Evolutionary conservation across 1,139 yeast genomes (phyloP).

Genomic region (Saccharomycopsis crataegensis): DNA sequence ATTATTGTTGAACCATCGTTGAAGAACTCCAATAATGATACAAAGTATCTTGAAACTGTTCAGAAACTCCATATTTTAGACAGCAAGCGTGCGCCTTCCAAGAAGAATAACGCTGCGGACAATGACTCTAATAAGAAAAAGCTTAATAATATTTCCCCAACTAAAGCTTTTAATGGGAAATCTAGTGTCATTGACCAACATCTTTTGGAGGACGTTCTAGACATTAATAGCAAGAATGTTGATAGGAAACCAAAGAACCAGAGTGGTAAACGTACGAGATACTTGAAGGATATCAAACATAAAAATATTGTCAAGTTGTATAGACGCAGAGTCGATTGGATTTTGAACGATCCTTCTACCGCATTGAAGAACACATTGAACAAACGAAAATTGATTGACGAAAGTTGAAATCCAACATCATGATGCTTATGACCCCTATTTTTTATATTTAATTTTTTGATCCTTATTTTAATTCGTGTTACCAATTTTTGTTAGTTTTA

Average conservation of each 20-base stretch:
- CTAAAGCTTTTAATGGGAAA: neutral
- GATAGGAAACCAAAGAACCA: neutral
- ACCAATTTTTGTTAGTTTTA: neutral
- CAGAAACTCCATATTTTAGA: neutral
- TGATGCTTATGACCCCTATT: neutral
- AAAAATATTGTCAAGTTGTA: slow-evolving; percentile 12
- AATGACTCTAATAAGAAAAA: neutral
- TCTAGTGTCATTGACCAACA: neutral
- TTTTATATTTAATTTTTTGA: neutral
- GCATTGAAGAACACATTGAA: slow-evolving; percentile 3
- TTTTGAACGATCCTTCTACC: slow-evolving; percentile 2
- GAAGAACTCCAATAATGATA: neutral
- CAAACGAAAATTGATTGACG: slow-evolving; percentile 3
- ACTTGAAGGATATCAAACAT: slow-evolving; percentile 9
- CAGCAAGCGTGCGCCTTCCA: neutral
- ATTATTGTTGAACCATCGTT: neutral
- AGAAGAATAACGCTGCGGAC: neutral
- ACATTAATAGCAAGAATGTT: neutral
- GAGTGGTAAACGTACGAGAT: neutral
- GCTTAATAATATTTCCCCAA: neutral
- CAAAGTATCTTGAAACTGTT: neutral
- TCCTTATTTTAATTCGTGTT: neutral
- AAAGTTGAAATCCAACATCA: neutral
- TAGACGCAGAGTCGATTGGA: slow-evolving; percentile 6
- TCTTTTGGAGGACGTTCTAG: neutral